Evolutionary conservation across 2,329 filamentous ascomycete species (phyloP).

Genomic region (Trichoderma semiorbis): DNA sequence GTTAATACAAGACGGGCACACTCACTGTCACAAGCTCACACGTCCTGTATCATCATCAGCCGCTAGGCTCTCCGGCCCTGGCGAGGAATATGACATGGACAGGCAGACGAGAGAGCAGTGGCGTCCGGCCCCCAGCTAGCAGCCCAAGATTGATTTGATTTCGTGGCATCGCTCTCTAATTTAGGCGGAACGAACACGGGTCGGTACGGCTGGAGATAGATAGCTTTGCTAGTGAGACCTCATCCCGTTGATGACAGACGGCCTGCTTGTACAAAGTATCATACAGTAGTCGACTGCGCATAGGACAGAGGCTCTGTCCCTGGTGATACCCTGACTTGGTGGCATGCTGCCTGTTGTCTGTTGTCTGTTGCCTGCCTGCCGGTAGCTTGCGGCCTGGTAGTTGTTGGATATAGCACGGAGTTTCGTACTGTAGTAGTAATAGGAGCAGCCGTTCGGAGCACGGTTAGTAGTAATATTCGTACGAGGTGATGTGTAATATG

Average conservation of each 20-base stretch:
- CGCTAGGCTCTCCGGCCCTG: conserved; percentile 1
- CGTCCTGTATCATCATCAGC: background rate
- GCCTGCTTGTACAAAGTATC: background rate
- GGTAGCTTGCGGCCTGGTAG: background rate
- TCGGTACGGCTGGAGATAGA: background rate
- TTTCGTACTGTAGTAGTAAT: background rate
- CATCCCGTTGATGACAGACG: background rate
- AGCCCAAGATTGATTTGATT: background rate
- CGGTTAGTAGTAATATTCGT: background rate
- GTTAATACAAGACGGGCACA: background rate
- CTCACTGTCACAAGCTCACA: background rate
- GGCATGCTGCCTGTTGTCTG: background rate
- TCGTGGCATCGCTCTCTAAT: background rate
- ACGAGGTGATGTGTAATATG: background rate
- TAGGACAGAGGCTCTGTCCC: background rate
- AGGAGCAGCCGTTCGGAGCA: background rate
- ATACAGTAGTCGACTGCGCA: background rate
- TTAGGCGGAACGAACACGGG: background rate
- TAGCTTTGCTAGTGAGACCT: background rate
- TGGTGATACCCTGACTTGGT: background rate
- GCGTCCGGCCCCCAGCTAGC: background rate
- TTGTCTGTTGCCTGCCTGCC: background rate
- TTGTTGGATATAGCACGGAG: background rate
- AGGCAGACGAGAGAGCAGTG: background rate
- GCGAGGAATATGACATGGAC: background rate